These are phyloP conservation scores for Verbascum thapsus DNA, from an alignment of 257 asterid genomes.

Conservation along the genomic window DNA sequence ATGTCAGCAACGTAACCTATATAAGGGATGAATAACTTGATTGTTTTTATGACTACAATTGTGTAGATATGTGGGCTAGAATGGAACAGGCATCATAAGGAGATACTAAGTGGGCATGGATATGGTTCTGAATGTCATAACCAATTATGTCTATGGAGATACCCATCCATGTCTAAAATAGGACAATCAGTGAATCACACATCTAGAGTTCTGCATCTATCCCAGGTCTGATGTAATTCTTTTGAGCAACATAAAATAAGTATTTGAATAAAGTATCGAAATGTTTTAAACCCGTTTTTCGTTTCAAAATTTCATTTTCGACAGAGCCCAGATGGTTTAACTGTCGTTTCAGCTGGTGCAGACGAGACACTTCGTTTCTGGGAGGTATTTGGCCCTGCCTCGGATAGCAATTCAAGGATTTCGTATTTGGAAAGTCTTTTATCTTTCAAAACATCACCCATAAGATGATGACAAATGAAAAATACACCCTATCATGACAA, in stretches of 20 bases:
- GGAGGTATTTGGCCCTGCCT: conserved; percentile 76
- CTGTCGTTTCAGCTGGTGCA: conserved; percentile 65
- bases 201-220: conserved; percentile 64
- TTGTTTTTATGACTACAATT: neutral
- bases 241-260: neutral
- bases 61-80: conserved; percentile 60
- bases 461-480: conserved; percentile 46
- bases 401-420: conserved; percentile 31
- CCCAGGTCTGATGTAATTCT: conserved; percentile 52
- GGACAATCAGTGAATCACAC: conserved; percentile 37
- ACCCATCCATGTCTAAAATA: conserved; percentile 70
- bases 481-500: too few species aligned
- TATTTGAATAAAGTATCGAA: neutral
- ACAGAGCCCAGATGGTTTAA: conserved; percentile 85
- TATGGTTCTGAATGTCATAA: conserved; percentile 40
- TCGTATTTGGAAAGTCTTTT: conserved; percentile 62
- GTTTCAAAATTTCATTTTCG: conserved; percentile 3
- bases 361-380: conserved; percentile 67
- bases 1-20: too few species aligned
- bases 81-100: conserved; percentile 76
- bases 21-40: neutral
- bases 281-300: neutral
- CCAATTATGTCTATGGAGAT: conserved; percentile 70
- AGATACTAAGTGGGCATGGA: conserved; percentile 80
- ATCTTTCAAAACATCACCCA: conserved; percentile 56